Base-by-base conservation (phyloP, 1,139 yeast genomes). In the Meyerozyma smithsonii region DNA sequence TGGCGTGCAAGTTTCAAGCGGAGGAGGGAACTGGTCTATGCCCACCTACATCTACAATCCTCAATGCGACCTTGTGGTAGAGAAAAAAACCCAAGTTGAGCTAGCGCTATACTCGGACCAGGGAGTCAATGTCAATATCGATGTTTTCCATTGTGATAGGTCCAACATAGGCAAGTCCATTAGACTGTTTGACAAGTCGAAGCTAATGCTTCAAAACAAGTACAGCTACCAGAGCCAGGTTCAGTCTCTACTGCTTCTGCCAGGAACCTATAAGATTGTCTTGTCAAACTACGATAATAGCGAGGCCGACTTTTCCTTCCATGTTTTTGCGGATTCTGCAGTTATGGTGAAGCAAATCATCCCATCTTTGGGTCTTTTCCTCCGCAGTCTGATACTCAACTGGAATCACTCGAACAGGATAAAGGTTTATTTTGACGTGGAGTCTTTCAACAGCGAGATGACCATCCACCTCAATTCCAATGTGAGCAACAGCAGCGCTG, bases 31-130 rank as follows among this genome's bases (percentile, higher is more conserved):
- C 46, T 76, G 81, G 77, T 50, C 74, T 0, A 47, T 65, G 34
- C 62, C 76, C 2, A 59, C 74, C 1, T 85, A 71, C 49, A 61
- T 74, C 26, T 56, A 64, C 30, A 86, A 85, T 48, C 95, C 95
- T 0, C 88, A 84, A 47, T 84, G 66, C 50, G 61, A 64, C 34
- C 38, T 63, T 55, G 49, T 52, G 43, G 50, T 61, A 39, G 34
- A 39, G 12, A 28, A 50, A 44, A 39, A 52, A 39, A 18, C 50
- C 11, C 39, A 54, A 32, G 12, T 64, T 0, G 37, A 54, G 8
- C 30, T 72, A 4, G 56, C 55, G 1, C 42, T 74, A 5, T 54
- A 56, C 37, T 43, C 64, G 4, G 51, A 54, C 4, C 39, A 46
- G 18, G 54, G 54, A 21, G 48, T 59, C 2, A 47, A 64, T 18